A percentile compares a stretch with the other conserved stretches of the same genome.
Evolutionary conservation across 352 stramenopile species (phyloP).

Genomic region (Globisporangium spiculum): DNA sequence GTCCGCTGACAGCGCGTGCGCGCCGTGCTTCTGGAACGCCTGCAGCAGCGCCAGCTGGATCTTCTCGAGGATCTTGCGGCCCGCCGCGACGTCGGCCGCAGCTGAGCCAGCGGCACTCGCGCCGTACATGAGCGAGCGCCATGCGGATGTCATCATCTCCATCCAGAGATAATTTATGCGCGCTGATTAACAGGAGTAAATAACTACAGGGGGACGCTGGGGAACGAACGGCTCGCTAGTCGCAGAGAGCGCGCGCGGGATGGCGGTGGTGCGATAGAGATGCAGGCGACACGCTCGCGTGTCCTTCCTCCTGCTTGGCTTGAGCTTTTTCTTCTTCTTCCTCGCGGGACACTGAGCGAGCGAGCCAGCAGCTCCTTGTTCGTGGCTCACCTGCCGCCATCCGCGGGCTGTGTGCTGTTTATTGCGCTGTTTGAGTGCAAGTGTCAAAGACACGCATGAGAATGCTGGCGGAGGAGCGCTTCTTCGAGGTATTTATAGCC

Average conservation of each 20-base stretch:
- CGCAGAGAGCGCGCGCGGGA: neutral
- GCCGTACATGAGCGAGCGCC: slow-evolving; percentile 37
- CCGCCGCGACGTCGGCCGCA: slow-evolving; percentile 24
- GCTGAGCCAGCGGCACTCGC: neutral
- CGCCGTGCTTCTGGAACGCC: slow-evolving; percentile 32
- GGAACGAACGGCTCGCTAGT: slow-evolving; percentile 1
- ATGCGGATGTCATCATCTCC: slow-evolving; percentile 47
- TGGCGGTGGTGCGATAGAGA: neutral
- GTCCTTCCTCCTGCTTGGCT: neutral
- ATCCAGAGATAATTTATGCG: slow-evolving; percentile 19
- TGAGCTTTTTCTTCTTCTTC: neutral
- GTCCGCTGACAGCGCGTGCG: slow-evolving; percentile 40
- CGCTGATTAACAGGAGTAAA: neutral
- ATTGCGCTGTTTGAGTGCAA: neutral
- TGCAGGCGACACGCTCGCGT: neutral
- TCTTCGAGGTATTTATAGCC: no score
- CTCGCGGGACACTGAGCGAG: neutral
- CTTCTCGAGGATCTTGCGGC: slow-evolving; percentile 39
- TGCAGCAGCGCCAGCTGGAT: slow-evolving; percentile 49
- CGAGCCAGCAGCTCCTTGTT: neutral
- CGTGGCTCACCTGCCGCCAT: neutral
- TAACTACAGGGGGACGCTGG: no score
- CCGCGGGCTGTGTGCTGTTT: no score
- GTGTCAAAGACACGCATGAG: slow-evolving; percentile 27
- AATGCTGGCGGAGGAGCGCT: no score